A percentile compares a stretch with the other conserved stretches of the same genome.
These are phyloP conservation scores for Aegilops speltoides DNA, from an alignment of 176 grass and related monocot genomes.

Conservation along the genomic window DNA sequence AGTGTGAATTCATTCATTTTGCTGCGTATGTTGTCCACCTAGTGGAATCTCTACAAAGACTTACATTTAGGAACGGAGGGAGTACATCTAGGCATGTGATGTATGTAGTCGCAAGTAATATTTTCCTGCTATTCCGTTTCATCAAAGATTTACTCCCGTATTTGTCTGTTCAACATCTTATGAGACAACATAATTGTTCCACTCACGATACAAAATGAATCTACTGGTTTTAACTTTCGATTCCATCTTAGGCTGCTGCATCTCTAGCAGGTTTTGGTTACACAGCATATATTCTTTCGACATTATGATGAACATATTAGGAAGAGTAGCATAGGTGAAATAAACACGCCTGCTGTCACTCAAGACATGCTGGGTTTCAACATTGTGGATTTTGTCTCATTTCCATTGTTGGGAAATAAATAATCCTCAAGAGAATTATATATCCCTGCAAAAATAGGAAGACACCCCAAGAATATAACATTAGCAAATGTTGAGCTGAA, in stretches of 20 bases:
- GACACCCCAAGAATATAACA: not conserved
- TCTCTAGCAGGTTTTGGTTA: conserved; percentile 81
- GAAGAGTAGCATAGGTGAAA: not conserved
- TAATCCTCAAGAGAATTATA: conserved; percentile 88
- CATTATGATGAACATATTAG: conserved; percentile 20
- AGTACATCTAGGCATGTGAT: too few relatives aligned
- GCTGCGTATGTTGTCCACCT: too few relatives aligned
- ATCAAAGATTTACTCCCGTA: not conserved
- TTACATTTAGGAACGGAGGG: too few relatives aligned
- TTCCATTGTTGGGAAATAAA: conserved; percentile 88
- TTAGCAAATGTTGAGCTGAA: not conserved
- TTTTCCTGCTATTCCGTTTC: not conserved
- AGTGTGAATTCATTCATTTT: too few relatives aligned
- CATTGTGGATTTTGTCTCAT: conserved; percentile 97
- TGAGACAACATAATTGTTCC: not conserved
- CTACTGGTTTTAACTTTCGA: too few relatives aligned
- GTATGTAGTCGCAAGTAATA: not conserved
- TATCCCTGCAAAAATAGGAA: conserved; percentile 46
- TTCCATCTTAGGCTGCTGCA: conserved; percentile 78
- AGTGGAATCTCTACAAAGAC: too few relatives aligned
- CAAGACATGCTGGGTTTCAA: conserved; percentile 82
- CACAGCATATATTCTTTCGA: conserved; percentile 63
- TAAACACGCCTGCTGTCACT: conserved; percentile 22
- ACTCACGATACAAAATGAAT: not conserved
- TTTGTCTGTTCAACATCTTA: not conserved